A percentile compares a stretch with the other conserved stretches of the same genome.
phyloP scores from a whole-genome alignment of 108 stramenopile species.

The Stephanodiscus minutulus region DNA sequence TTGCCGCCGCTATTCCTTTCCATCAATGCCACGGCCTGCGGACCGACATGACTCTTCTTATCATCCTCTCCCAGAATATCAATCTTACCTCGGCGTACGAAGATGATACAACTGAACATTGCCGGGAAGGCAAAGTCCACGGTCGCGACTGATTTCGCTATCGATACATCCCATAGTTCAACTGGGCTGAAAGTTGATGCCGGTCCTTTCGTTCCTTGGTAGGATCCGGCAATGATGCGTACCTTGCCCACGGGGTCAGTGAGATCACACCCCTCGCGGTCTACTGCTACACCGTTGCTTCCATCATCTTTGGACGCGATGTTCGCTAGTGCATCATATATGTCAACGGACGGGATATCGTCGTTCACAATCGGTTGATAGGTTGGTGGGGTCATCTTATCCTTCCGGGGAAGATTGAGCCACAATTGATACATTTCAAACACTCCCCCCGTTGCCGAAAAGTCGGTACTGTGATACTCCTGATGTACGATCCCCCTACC shows the following conservation, averaged over 20 bases:
- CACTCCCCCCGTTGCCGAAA: conserved; percentile 62
- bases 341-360: conserved; percentile 64
- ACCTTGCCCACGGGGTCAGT: conserved; percentile 46
- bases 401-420: conserved; percentile 81
- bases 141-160: conserved; percentile 45
- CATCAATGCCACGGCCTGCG: conserved; percentile 84
- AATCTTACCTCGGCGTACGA: conserved; percentile 67
- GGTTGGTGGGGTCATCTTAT: conserved; percentile 87
- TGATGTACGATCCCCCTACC: conserved; percentile 91
- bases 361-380: conserved; percentile 77
- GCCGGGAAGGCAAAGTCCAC: conserved; percentile 71
- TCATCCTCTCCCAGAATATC: conserved; percentile 55
- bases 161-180: conserved; percentile 76
- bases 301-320: not conserved
- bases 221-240: conserved; percentile 80
- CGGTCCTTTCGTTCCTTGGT: conserved; percentile 60
- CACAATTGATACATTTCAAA: conserved; percentile 91
- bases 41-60: conserved; percentile 38
- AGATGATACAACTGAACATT: conserved; percentile 76
- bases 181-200: conserved; percentile 84
- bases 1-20: conserved; percentile 49
- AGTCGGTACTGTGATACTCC: conserved; percentile 79
- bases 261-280: no score
- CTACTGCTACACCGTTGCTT: no score
- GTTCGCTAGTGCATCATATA: conserved; percentile 30